A percentile compares a stretch with the other conserved stretches of the same genome.
phyloP scores from a whole-genome alignment of 371 early-diverging fungal genomes.

The Lichtheimia hyalospora region DNA sequence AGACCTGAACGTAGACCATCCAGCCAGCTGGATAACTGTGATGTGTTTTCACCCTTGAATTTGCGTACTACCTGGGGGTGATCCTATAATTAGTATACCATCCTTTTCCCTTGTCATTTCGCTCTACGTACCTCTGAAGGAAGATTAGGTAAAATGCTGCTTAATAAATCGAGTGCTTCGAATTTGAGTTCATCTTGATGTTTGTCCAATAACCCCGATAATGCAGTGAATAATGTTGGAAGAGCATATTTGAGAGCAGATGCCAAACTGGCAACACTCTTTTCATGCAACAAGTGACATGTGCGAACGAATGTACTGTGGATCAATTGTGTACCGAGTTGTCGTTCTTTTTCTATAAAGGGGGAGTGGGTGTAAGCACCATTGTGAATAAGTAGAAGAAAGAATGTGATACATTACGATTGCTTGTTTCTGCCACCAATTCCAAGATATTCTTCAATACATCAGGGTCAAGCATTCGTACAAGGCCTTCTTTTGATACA shows the following conservation, averaged over 20 bases:
- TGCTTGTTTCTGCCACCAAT: constrained; percentile 16
- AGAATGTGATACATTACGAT: neutral
- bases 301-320: constrained; percentile 20
- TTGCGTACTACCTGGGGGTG: constrained; percentile 21
- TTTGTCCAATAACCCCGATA: constrained; percentile 23
- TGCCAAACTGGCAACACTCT: constrained; percentile 26
- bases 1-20: constrained; percentile 23
- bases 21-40: constrained; percentile 17
- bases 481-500: constrained; percentile 36
- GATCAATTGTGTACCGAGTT: constrained; percentile 22
- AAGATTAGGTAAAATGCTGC: constrained; percentile 23
- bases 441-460: constrained; percentile 34
- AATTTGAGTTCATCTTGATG: constrained; percentile 39
- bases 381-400: too few relatives aligned
- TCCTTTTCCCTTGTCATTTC: neutral
- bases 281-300: constrained; percentile 23
- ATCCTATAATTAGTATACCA: neutral
- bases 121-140: constrained; percentile 23
- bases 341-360: constrained; percentile 18
- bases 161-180: constrained; percentile 28
- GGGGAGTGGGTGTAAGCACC: neutral
- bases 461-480: constrained; percentile 41
- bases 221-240: constrained; percentile 23
- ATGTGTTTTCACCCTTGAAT: constrained; percentile 25
- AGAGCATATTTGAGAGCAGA: constrained; percentile 37